phyloP scores from a whole-genome alignment of 306 rosid genomes.

The Dryas alaskensis region DNA sequence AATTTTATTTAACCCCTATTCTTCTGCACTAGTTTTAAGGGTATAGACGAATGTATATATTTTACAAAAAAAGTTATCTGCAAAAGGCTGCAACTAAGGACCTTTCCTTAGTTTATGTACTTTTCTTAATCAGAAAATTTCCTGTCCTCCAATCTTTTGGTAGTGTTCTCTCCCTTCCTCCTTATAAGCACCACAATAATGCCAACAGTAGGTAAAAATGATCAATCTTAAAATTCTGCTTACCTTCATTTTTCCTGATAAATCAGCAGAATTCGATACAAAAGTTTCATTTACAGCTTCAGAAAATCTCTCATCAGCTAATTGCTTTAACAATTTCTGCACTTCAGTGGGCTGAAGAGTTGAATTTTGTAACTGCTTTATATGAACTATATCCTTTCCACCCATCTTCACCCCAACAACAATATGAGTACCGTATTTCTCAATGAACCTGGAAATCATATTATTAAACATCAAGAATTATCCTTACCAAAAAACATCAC shows the following conservation, averaged over 20 bases:
- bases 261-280: constrained; percentile 28
- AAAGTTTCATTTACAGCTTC: constrained; percentile 38
- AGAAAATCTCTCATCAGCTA: constrained; percentile 72
- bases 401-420: constrained; percentile 97
- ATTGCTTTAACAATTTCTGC: constrained; percentile 66
- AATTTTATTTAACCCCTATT: background rate
- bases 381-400: constrained; percentile 77
- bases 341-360: constrained; percentile 52
- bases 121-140: background rate
- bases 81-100: background rate
- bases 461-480: background rate
- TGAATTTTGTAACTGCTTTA: constrained; percentile 68
- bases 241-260: constrained; percentile 55
- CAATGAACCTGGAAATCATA: constrained; percentile 70
- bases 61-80: background rate
- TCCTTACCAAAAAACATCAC: background rate
- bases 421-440: constrained; percentile 82
- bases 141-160: background rate
- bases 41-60: background rate
- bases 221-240: constrained; percentile 7
- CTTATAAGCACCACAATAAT: background rate
- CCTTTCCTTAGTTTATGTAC: background rate
- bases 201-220: background rate
- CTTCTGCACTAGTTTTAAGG: background rate
- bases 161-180: background rate